These are phyloP conservation scores for Botryotinia calthae DNA, from an alignment of 2,329 filamentous ascomycete genomes.

Conservation along the genomic window DNA sequence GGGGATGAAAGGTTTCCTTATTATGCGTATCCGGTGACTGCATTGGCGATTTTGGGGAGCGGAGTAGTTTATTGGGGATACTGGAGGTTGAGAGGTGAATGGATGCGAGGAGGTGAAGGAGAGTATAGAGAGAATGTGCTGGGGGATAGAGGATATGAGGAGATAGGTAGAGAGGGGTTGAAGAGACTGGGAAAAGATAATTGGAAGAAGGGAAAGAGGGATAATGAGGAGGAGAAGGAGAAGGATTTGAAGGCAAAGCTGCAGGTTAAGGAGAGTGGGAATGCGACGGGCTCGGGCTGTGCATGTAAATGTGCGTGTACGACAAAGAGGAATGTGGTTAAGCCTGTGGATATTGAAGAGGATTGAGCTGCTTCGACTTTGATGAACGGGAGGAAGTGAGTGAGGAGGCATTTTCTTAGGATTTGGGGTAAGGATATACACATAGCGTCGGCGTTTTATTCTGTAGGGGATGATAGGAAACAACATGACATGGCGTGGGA, in stretches of 20 bases:
- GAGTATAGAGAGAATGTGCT: background rate
- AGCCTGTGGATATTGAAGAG: background rate
- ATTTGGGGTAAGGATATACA: fast-evolving
- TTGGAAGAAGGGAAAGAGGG: background rate
- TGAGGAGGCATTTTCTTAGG: background rate
- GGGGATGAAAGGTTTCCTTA: background rate
- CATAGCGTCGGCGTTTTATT: background rate
- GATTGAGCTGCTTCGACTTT: background rate
- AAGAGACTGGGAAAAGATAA: background rate
- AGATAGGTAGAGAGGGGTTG: background rate
- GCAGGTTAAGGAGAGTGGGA: background rate
- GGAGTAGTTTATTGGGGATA: background rate
- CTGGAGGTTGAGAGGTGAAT: background rate
- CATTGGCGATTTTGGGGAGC: background rate
- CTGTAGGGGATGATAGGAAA: background rate
- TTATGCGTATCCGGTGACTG: background rate
- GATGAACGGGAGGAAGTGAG: background rate
- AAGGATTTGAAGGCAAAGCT: background rate
- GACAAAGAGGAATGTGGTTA: background rate
- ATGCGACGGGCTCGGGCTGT: background rate
- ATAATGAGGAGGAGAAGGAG: fast-evolving
- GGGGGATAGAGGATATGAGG: background rate
- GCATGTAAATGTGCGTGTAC: background rate
- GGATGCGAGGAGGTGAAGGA: too few relatives aligned
- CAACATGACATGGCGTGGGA: background rate